phyloP scores from a whole-genome alignment of 1,284 basidiomycete genomes.

The Lentinula novae-zelandiae region DNA sequence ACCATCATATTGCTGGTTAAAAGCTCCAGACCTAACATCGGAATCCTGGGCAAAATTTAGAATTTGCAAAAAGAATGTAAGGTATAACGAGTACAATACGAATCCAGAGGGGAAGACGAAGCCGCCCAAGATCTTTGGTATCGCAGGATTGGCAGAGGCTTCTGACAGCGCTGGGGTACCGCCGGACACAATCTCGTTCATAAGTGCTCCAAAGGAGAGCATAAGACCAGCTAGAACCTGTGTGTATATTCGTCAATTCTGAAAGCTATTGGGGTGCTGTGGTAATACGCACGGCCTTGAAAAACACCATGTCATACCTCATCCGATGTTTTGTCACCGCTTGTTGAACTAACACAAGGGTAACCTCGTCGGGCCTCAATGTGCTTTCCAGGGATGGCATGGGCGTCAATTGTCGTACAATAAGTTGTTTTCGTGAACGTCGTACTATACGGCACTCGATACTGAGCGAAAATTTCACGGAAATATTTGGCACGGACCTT shows the following conservation, averaged over 20 bases:
- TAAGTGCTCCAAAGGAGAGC: constrained; percentile 68
- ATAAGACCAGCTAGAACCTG: constrained; percentile 67
- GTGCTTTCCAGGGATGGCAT: constrained; percentile 35
- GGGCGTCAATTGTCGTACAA: background rate
- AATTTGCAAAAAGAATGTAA: background rate
- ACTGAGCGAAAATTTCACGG: background rate
- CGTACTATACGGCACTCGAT: background rate
- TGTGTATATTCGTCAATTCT: background rate
- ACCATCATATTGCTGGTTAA: constrained; percentile 78
- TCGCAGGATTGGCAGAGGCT: constrained; percentile 50
- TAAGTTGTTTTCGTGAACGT: background rate
- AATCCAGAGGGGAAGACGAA: constrained; percentile 73
- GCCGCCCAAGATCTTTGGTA: constrained; percentile 62
- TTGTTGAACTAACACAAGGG: constrained; percentile 50
- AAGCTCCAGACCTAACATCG: constrained; percentile 64
- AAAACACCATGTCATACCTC: constrained; percentile 55
- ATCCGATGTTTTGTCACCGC: constrained; percentile 62
- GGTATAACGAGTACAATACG: constrained; percentile 48
- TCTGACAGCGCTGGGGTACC: constrained; percentile 48
- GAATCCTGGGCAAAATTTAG: constrained; percentile 45
- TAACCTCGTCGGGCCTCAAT: constrained; percentile 57
- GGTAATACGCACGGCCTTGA: constrained; percentile 57
- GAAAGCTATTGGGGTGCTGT: background rate
- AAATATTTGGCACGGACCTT: background rate
- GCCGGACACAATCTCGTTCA: constrained; percentile 56